Percentiles rank a stretch among this genome's conserved stretches.
phyloP scores from a whole-genome alignment of 2,329 filamentous ascomycete species.

The Nannizziopsis arthrosporioides region DNA sequence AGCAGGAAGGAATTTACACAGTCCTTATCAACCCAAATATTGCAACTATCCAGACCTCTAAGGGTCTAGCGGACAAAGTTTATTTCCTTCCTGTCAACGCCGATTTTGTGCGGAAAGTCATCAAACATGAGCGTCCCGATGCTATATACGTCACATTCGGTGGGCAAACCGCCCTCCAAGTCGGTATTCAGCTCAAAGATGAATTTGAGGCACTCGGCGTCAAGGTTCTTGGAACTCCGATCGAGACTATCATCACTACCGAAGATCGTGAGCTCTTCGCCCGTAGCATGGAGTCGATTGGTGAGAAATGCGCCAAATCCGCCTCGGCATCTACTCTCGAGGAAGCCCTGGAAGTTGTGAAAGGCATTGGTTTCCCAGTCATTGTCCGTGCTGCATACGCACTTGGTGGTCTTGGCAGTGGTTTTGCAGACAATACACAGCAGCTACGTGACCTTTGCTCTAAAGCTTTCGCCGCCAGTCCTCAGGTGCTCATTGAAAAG shows the following conservation, averaged over 20 bases:
- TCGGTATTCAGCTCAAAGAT: slow-evolving; percentile 94
- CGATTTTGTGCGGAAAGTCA: slow-evolving; percentile 95
- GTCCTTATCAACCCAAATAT: slow-evolving; percentile 99
- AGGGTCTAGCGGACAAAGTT: slow-evolving; percentile 94
- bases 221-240: slow-evolving; percentile 87
- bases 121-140: slow-evolving; percentile 85
- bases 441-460: slow-evolving; percentile 80
- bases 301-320: slow-evolving; percentile 95
- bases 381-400: slow-evolving; percentile 96
- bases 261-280: slow-evolving; percentile 97
- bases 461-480: slow-evolving; percentile 88
- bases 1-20: slow-evolving; percentile 96
- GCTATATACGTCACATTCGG: slow-evolving; percentile 97
- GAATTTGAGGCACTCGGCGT: slow-evolving; percentile 90
- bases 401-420: slow-evolving; percentile 85
- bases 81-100: slow-evolving; percentile 97
- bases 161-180: slow-evolving; percentile 90
- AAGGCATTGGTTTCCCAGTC: slow-evolving; percentile 88
- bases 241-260: slow-evolving; percentile 96
- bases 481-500: slow-evolving; percentile 89
- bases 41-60: slow-evolving; percentile 95
- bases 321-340: slow-evolving; percentile 80
- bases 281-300: slow-evolving; percentile 95
- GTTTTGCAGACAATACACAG: slow-evolving; percentile 78
- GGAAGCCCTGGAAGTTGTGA: slow-evolving; percentile 77